A percentile compares a stretch with the other conserved stretches of the same genome.
phyloP scores from a whole-genome alignment of 371 early-diverging fungal species.

The Mortierella sp. region DNA sequence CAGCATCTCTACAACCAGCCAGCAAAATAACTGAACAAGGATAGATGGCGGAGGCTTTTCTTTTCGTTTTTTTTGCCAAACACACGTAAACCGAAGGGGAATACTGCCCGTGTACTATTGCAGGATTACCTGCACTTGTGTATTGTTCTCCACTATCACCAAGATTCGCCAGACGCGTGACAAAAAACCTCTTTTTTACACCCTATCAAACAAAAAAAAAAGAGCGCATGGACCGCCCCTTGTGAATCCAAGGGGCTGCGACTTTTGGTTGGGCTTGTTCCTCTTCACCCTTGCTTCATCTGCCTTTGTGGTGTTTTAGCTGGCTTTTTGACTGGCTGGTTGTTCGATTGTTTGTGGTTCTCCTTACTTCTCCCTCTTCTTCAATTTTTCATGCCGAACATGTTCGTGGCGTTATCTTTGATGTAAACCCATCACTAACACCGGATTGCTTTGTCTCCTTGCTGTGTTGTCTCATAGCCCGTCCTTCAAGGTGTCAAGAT shows the following conservation, averaged over 20 bases:
- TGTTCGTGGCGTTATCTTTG: neutral
- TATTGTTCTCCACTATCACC: neutral
- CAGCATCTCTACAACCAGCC: neutral
- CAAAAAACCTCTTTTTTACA: neutral
- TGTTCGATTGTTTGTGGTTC: neutral
- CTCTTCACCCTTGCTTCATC: neutral
- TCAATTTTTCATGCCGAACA: neutral
- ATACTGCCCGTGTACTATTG: neutral
- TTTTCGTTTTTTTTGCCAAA: neutral
- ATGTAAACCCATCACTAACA: neutral
- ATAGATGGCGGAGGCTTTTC: neutral
- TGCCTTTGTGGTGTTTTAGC: neutral
- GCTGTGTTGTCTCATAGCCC: conserved; percentile 56
- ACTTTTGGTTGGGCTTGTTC: neutral
- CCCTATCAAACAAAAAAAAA: neutral
- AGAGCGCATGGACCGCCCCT: conserved; percentile 15
- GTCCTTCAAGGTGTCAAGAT: conserved; percentile 87
- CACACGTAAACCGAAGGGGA: neutral
- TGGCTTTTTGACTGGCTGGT: no score
- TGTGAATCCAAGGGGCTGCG: conserved; percentile 16
- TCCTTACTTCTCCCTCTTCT: neutral
- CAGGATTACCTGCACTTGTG: neutral
- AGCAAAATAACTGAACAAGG: neutral
- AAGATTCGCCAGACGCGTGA: conserved; percentile 8
- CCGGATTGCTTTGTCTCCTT: neutral